Conservation (phyloP, 2,329 filamentous ascomycete genomes). For the Immersiporthe knoxdaviesiana region DNA sequence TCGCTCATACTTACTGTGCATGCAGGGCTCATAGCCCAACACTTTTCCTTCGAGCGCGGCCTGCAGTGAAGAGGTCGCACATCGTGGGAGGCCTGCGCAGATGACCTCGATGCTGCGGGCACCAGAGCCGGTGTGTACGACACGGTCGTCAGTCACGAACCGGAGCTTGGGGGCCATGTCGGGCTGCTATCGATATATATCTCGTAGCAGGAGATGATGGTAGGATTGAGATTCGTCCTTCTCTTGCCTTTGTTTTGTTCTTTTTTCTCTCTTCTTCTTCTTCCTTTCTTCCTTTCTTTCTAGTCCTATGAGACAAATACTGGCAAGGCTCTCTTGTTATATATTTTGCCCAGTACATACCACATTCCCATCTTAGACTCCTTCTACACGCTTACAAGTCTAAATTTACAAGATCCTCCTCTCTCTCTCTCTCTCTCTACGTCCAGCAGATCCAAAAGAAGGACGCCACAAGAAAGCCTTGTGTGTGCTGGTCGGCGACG, state of each 20-base stretch:
- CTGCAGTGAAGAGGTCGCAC: constrained; percentile 42
- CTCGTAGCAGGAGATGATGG: not conserved
- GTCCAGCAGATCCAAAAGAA: not conserved
- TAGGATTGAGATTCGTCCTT: not conserved
- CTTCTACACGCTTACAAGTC: not conserved
- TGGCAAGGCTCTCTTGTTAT: not conserved
- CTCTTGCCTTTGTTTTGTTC: not conserved
- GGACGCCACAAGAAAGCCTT: not conserved
- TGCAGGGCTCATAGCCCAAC: constrained; percentile 37
- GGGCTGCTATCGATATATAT: not conserved
- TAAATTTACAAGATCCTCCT: not conserved
- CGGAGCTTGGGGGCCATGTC: constrained; percentile 9
- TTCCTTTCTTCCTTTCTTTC: not conserved
- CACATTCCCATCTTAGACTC: not conserved
- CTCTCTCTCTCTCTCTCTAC: too few relatives aligned
- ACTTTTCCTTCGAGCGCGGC: constrained; percentile 37
- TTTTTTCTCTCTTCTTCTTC: not conserved
- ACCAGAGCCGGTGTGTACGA: not conserved
- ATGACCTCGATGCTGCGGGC: constrained; percentile 32
- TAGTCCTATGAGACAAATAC: not conserved
- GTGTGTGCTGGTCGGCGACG: not conserved
- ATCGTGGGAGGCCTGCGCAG: constrained; percentile 39
- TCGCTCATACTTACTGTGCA: constrained; percentile 35
- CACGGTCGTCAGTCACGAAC: constrained; percentile 7
- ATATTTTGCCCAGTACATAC: not conserved